Evolutionary conservation across 441 rosid species (phyloP), one percentile per base, ranked within the genome.

Genomic region (Erodium texanum): DNA sequence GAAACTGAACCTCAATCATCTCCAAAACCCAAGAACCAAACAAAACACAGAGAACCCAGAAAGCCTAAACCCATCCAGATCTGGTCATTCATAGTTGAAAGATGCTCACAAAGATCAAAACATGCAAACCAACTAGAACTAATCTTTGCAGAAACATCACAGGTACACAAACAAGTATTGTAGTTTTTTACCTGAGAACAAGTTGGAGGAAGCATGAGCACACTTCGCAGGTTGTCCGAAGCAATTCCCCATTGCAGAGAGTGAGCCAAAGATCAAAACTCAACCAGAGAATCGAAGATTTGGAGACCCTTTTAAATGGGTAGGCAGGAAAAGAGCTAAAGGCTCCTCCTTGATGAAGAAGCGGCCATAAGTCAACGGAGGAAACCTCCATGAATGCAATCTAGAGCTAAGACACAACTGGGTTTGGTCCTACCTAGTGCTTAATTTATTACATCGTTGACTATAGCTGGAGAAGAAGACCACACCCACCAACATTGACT

Each of bases 211-310:
- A 75, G 80, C 43, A 36, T 36, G 92, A 58, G 84, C 82, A 23
- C 83, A 82, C 71, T 84, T 83, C 29, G 75, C 82, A 36, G 92
- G 83, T 65, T 75, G 74, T 27, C 78, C 50, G 56, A 73, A 77
- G 73, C 86, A 86, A 71, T 78, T 81, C n/a, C 92, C 92, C 92
- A 86, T 84, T 14, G 22, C 65, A 11, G 66, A 3, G 67, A 27
- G 2, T 24, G 41, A 12, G 19, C 43, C 43, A 36, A 36, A 8
- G 43, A 52, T 52, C 22, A 52, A 52, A 1, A 7, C 59, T 16
- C 59, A 5, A 52, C 20, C 43, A 36, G 0, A 4, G 14, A 52
- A 52, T 16, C 19, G 23, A 18, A 52, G 59, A 52, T 15, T 0
- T 10, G 7, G 20, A 52, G 59, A 52, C 59, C 59, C 59, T 52